Evolutionary conservation across 805 yeast species (phyloP).

Genomic region (Aciculoconidium aculeatum): DNA sequence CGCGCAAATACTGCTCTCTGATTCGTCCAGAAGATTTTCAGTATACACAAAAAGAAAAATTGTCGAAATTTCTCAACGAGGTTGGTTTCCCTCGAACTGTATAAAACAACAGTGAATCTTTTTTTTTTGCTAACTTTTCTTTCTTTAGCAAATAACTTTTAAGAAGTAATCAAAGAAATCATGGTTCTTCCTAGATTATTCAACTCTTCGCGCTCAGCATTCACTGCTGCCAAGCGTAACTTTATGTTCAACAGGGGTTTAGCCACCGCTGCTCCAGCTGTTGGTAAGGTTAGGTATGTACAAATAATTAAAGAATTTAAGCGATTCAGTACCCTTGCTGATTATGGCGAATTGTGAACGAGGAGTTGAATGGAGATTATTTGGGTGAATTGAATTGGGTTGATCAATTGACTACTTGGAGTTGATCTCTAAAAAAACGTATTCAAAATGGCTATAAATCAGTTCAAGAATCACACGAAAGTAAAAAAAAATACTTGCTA

Average conservation of each 20-base stretch:
- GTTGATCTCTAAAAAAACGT: no score
- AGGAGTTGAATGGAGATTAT: no score
- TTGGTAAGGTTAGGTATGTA: slow-evolving; percentile 87
- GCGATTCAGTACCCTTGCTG: no score
- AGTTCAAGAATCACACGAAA: no score
- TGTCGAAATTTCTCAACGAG: no score
- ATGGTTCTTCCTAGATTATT: slow-evolving; percentile 56
- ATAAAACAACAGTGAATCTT: slow-evolving; percentile 7
- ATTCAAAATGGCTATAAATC: no score
- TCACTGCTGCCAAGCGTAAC: slow-evolving; percentile 84
- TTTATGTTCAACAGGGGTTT: slow-evolving; percentile 66
- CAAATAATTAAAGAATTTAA: no score
- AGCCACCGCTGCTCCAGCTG: slow-evolving; percentile 68
- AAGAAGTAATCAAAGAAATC: slow-evolving; percentile 8
- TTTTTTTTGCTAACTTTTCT: slow-evolving; percentile 6
- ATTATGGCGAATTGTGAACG: no score
- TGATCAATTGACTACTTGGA: no score
- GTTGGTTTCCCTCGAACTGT: no score
- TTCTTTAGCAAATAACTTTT: slow-evolving; percentile 8
- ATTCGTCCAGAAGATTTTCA: slow-evolving; percentile 4
- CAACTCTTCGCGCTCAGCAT: slow-evolving; percentile 72
- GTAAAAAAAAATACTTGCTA: no score
- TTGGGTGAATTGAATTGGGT: no score
- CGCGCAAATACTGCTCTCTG: slow-evolving; percentile 4
- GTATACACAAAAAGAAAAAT: slow-evolving; percentile 1